Conservation (phyloP, 2,329 filamentous ascomycete species). For the Clathrospora elynae region DNA sequence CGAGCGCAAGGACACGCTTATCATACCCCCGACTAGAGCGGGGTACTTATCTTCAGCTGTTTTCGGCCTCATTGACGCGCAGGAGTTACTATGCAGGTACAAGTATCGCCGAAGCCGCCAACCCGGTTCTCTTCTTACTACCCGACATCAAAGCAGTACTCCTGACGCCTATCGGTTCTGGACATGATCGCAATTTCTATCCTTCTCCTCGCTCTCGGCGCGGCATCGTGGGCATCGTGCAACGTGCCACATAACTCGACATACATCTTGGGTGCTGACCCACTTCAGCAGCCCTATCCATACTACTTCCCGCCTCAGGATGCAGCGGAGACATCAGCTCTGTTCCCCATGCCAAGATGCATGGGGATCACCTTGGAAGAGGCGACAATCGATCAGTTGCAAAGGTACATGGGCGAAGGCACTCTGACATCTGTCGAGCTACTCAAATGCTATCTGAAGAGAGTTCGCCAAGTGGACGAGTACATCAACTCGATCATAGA, state of each 20-base stretch:
- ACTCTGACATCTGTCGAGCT: slow-evolving; percentile 27
- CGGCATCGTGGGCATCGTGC: slow-evolving; percentile 12
- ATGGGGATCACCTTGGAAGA: slow-evolving; percentile 67
- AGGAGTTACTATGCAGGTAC: too few relatives aligned
- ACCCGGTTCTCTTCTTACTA: too few relatives aligned
- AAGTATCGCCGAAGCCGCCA: too few relatives aligned
- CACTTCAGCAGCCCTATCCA: slow-evolving; percentile 38
- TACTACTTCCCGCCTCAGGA: slow-evolving; percentile 45
- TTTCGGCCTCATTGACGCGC: too few relatives aligned
- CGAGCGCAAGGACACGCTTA: too few relatives aligned
- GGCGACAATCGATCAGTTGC: slow-evolving; percentile 71
- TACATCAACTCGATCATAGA: slow-evolving; percentile 70
- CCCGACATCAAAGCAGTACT: too few relatives aligned
- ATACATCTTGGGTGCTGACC: slow-evolving; percentile 20
- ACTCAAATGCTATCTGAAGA: slow-evolving; percentile 55
- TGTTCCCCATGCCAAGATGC: slow-evolving; percentile 69
- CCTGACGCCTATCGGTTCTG: too few relatives aligned
- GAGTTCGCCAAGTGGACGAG: slow-evolving; percentile 62
- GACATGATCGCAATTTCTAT: background rate
- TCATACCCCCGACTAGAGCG: too few relatives aligned
- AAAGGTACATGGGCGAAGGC: slow-evolving; percentile 60
- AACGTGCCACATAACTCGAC: slow-evolving; percentile 16
- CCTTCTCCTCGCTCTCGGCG: slow-evolving; percentile 4
- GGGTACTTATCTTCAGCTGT: too few relatives aligned
- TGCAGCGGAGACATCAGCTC: slow-evolving; percentile 28